Percentiles rank a stretch among this genome's conserved stretches.
These are phyloP conservation scores for Aphanomyces stellatus DNA, from an alignment of 352 stramenopile genomes.

Conservation along the genomic window DNA sequence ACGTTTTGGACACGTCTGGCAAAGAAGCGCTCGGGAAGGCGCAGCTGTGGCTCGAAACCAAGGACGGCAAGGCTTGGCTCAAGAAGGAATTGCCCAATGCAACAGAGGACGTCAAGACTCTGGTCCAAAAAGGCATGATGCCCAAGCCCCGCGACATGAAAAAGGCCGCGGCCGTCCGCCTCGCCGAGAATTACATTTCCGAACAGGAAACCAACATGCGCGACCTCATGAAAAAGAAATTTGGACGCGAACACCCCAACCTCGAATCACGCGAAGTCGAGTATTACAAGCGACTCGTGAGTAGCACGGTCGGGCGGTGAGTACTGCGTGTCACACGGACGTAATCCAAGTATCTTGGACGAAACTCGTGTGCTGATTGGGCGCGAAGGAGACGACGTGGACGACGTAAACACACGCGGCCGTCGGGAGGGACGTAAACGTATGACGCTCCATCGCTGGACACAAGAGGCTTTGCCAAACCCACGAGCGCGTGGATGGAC, in stretches of 20 bases:
- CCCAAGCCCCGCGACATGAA: conserved; percentile 55
- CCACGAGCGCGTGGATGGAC: too few relatives aligned
- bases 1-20: conserved; percentile 21
- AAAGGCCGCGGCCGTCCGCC: conserved; percentile 28
- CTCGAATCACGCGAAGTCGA: conserved; percentile 18
- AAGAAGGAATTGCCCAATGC: conserved; percentile 41
- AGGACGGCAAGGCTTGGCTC: conserved; percentile 48
- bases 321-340: too few relatives aligned
- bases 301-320: not conserved
- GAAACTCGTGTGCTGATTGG: not conserved
- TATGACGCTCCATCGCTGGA: too few relatives aligned
- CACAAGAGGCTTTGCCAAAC: too few relatives aligned
- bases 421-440: too few relatives aligned
- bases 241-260: conserved; percentile 5
- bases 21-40: conserved; percentile 23
- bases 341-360: not conserved
- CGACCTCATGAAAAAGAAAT: conserved; percentile 24
- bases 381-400: not conserved
- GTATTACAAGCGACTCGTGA: conserved; percentile 16
- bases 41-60: conserved; percentile 50
- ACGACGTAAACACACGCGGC: not conserved
- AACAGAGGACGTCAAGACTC: conserved; percentile 41
- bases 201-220: conserved; percentile 29
- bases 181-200: conserved; percentile 33
- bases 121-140: conserved; percentile 35